Conservation (phyloP, 139 green algal genomes). For the Picocystis salinarum region DNA sequence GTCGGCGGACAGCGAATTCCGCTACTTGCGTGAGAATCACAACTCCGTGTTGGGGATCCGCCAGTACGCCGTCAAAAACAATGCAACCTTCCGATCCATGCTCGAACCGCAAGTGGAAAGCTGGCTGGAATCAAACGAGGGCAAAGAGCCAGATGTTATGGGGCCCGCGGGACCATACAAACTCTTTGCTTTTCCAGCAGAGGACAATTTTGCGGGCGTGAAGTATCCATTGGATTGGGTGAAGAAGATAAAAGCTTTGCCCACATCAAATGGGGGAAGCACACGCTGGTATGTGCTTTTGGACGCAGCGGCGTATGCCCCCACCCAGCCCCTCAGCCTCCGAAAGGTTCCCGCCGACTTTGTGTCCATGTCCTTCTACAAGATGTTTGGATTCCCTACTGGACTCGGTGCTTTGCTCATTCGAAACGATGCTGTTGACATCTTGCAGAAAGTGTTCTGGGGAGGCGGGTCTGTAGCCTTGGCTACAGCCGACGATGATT, state of each 20-base stretch:
- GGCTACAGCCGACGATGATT: constrained; percentile 37
- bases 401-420: constrained; percentile 35
- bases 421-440: constrained; percentile 19
- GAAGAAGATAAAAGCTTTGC: constrained; percentile 16
- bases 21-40: constrained; percentile 50
- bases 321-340: constrained; percentile 46
- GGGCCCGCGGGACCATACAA: no score
- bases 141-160: no score
- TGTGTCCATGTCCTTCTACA: constrained; percentile 50
- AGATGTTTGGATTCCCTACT: constrained; percentile 58
- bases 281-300: constrained; percentile 27
- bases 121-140: no score
- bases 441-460: constrained; percentile 43
- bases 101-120: neutral
- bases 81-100: constrained; percentile 21
- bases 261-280: constrained; percentile 1
- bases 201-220: constrained; percentile 52
- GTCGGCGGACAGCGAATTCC: constrained; percentile 11
- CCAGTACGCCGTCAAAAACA: constrained; percentile 29
- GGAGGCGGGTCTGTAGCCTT: constrained; percentile 44
- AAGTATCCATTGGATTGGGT: constrained; percentile 50
- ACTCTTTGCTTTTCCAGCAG: constrained; percentile 48
- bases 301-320: constrained; percentile 46
- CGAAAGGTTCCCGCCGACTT: constrained; percentile 31
- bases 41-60: constrained; percentile 58